Percentiles rank a stretch among this genome's conserved stretches.
Conservation (phyloP, 257 asterid species). For the Solanum bulbocastanum region DNA sequence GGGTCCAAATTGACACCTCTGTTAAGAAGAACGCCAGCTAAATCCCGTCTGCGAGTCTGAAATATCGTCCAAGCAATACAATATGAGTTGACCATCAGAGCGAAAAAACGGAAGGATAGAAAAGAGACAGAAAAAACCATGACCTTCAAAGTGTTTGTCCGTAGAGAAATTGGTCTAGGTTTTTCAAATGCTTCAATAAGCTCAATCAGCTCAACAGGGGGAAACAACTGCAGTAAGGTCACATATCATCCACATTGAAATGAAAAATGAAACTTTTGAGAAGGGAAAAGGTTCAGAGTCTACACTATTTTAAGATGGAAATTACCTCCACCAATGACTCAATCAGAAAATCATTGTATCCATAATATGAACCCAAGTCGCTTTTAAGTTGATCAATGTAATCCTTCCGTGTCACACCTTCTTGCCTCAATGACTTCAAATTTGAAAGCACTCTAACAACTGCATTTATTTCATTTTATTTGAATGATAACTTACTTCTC, state of each 20-base stretch:
- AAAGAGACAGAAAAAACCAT: background rate
- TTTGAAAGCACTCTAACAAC: conserved; percentile 85
- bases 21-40: conserved; percentile 85
- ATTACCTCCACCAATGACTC: conserved; percentile 72
- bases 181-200: conserved; percentile 92
- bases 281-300: background rate
- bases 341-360: conserved; percentile 81
- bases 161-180: conserved; percentile 80
- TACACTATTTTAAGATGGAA: background rate
- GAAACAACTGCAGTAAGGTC: conserved; percentile 54
- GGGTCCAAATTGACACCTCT: conserved; percentile 99
- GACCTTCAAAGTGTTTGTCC: conserved; percentile 88
- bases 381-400: conserved; percentile 62
- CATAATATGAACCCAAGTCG: conserved; percentile 72
- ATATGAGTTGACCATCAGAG: background rate
- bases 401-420: conserved; percentile 68
- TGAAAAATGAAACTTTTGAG: background rate
- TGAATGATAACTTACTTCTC: background rate
- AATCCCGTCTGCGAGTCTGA: conserved; percentile 88
- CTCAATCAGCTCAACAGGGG: conserved; percentile 83
- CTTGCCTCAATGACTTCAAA: conserved; percentile 64
- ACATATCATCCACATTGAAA: background rate
- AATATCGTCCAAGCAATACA: background rate
- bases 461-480: conserved; percentile 24
- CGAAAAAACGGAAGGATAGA: background rate